phyloP scores from a whole-genome alignment of 371 early-diverging fungal species.

The Syncephalastrum racemosum region DNA sequence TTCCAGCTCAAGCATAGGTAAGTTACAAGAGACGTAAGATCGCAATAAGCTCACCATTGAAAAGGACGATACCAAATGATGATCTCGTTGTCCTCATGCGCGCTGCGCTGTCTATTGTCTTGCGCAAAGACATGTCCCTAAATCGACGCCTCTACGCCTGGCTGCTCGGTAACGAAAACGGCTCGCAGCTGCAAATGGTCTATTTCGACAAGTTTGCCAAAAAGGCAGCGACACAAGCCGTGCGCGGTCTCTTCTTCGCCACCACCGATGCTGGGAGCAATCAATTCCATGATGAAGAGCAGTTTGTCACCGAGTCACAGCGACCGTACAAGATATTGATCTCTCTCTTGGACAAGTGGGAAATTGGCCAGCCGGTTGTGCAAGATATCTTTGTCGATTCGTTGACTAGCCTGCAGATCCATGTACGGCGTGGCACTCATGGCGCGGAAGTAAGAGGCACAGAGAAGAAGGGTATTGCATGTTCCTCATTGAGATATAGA shows the following conservation, averaged over 20 bases:
- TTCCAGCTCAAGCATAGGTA: constrained; percentile 71
- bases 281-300: constrained; percentile 4
- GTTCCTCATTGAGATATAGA: constrained; percentile 24
- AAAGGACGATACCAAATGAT: constrained; percentile 61
- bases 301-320: constrained; percentile 56
- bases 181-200: constrained; percentile 29
- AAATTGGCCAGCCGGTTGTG: constrained; percentile 78
- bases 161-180: constrained; percentile 62
- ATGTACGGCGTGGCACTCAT: constrained; percentile 37
- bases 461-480: background rate
- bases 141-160: constrained; percentile 90
- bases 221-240: constrained; percentile 45
- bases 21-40: constrained; percentile 3
- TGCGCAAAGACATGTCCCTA: constrained; percentile 93
- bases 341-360: constrained; percentile 84
- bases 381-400: constrained; percentile 73
- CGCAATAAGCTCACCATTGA: background rate
- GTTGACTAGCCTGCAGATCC: constrained; percentile 59
- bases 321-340: constrained; percentile 80
- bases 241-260: constrained; percentile 56
- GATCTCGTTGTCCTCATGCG: constrained; percentile 67
- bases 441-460: constrained; percentile 41
- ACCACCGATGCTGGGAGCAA: constrained; percentile 10
- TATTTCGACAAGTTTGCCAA: constrained; percentile 42
- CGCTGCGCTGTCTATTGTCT: constrained; percentile 76